phyloP scores from a whole-genome alignment of 2,329 filamentous ascomycete species.

The Elsinoe fawcettii region DNA sequence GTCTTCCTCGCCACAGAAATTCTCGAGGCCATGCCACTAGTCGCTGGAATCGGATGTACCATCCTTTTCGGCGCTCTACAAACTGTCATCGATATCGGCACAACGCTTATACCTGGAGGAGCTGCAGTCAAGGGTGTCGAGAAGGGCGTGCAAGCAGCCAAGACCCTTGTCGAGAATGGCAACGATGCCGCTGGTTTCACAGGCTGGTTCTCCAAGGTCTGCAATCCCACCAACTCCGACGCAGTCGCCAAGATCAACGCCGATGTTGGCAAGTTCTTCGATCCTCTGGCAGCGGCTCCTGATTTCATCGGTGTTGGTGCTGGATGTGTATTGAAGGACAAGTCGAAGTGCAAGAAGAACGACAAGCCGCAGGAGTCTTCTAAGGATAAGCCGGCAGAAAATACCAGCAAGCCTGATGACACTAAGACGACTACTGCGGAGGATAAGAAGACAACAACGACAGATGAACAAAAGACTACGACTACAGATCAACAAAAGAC shows the following conservation, averaged over 20 bases:
- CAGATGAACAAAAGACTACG: neutral
- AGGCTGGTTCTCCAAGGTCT: conserved; percentile 22
- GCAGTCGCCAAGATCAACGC: conserved; percentile 7
- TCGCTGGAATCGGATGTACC: neutral
- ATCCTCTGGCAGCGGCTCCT: neutral
- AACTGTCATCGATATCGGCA: conserved; percentile 1
- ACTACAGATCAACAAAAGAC: neutral
- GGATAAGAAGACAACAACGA: neutral
- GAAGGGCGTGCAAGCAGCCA: neutral
- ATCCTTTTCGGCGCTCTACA: neutral
- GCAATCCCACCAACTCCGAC: conserved; percentile 21
- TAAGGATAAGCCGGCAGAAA: neutral
- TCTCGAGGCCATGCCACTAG: conserved; percentile 1
- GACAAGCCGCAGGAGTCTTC: neutral
- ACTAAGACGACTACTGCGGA: neutral
- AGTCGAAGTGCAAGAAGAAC: conserved; percentile 5
- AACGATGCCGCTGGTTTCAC: conserved; percentile 12
- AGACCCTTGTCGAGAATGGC: conserved; percentile 4
- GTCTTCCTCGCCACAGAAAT: neutral
- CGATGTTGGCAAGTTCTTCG: conserved; percentile 3
- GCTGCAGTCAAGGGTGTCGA: neutral
- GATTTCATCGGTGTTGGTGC: neutral
- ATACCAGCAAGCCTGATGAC: neutral
- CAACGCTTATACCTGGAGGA: neutral
- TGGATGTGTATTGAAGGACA: neutral